Evolutionary conservation across 495 filamentous ascomycete genomes (phyloP).

Genomic region (Aspergillus baeticus): DNA sequence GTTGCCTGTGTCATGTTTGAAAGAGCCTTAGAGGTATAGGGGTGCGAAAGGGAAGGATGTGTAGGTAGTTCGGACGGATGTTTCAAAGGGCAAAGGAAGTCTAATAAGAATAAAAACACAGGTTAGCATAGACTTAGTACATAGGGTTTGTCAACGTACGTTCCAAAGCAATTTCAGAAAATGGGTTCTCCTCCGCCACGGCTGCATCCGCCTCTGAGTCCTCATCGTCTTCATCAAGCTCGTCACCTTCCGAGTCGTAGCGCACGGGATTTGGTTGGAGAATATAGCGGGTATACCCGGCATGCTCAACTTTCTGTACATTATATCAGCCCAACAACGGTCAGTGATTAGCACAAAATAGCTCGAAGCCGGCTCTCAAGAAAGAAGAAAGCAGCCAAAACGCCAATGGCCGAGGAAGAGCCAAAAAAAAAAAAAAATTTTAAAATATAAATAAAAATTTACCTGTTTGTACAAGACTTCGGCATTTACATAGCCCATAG

Average conservation of each 20-base stretch:
- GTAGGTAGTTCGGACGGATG: constrained; percentile 78
- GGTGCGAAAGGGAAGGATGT: constrained; percentile 79
- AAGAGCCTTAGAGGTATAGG: constrained; percentile 81
- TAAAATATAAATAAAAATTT: constrained; percentile 16
- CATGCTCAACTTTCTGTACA: constrained; percentile 78
- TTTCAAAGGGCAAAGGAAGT: constrained; percentile 82
- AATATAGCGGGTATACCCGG: constrained; percentile 79
- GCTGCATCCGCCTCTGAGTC: constrained; percentile 72
- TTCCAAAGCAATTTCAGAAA: constrained; percentile 77
- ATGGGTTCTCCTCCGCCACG: constrained; percentile 78
- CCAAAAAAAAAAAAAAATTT: no score
- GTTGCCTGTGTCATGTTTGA: constrained; percentile 70
- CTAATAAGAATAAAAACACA: constrained; percentile 41
- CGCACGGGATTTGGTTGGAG: constrained; percentile 71
- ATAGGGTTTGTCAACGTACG: constrained; percentile 51
- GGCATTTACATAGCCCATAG: constrained; percentile 65
- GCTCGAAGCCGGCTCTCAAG: no score
- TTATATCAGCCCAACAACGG: no score
- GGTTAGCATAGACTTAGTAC: constrained; percentile 11
- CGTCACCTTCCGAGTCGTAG: constrained; percentile 84
- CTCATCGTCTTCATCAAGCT: constrained; percentile 70
- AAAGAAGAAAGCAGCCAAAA: neutral
- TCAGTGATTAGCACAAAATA: no score
- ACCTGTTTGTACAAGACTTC: constrained; percentile 87
- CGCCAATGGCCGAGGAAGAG: no score